Base-by-base conservation (phyloP, 2,329 filamentous ascomycete genomes). In the Arthroderma sp. region DNA sequence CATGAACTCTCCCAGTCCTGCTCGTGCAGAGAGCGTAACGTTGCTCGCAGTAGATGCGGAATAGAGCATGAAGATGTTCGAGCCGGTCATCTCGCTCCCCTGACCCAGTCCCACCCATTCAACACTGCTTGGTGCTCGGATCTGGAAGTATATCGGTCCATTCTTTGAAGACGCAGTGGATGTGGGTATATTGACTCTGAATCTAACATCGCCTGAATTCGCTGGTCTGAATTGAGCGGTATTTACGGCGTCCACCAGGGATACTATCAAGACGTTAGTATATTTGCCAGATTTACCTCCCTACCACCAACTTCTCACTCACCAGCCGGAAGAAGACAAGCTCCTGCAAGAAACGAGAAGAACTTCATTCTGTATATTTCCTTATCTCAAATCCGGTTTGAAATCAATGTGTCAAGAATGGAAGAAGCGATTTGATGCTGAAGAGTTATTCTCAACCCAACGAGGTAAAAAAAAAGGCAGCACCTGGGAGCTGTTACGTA, bases 31-130 rank as follows among this genome's bases (percentile, higher is more conserved):
- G 7, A 84, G 62, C 0, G 81, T 84, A 13, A 83, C 77, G 61
- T 81, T 82, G 44, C 68, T 74, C 39, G 68, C 74, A 15, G 51
- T 38, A 38, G 68, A 68, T 25, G 76, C 73, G n/a, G 77, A 74
- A 63, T 83, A 83, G 4, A 82, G 71, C 44, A 83, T 69, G 64
- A 83, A 82, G 51, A 84, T 82, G 65, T 81, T 81, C 4, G 81
- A 67, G 21, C 75, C 76, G 15, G 66, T 62, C 81, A 83, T 84
- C 19, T 66, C 61, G 1, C 62, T 70, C 25, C 81, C 81, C 65
- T 82, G 79, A 6, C 80, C 81, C 2, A 83, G 66, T 2, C 74
- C 77, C 35, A 81, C 73, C 77, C 78, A 84, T 67, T 76, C 67
- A 64, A 79, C 75, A 4, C 66, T 72, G 41, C 73, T 74, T 1